Percentiles rank a stretch among this genome's conserved stretches.
Conservation (phyloP, 768 basidiomycete genomes). For the Pisolithus orientalis region DNA sequence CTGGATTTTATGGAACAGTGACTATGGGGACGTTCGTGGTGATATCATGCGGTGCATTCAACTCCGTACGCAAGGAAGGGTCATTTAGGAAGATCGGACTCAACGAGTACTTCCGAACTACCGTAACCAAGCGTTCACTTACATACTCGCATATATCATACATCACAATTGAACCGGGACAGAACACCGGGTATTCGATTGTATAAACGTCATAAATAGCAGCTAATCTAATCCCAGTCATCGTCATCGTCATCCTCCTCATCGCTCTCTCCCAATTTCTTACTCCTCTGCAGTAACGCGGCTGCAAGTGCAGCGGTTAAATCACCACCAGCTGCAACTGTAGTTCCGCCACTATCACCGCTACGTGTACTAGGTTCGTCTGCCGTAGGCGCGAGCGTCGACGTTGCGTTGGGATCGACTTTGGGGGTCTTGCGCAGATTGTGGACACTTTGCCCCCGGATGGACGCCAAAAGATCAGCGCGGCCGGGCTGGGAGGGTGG, state of each 20-base stretch:
- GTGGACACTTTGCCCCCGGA: conserved; percentile 75
- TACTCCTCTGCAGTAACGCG: conserved; percentile 77
- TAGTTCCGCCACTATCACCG: conserved; percentile 22
- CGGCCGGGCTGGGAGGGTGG: conserved; percentile 55
- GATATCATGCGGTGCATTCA: not conserved
- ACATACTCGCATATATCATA: not conserved
- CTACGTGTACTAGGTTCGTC: conserved; percentile 28
- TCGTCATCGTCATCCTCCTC: conserved; percentile 74
- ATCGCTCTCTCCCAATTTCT: conserved; percentile 82
- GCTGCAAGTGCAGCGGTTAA: conserved; percentile 79
- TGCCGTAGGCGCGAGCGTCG: conserved; percentile 32
- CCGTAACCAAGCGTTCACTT: not conserved
- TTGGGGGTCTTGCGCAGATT: conserved; percentile 52
- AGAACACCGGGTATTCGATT: conserved; percentile 4
- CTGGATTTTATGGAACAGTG: too few species aligned
- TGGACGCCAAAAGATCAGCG: conserved; percentile 64
- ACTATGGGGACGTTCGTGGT: too few species aligned
- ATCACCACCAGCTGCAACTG: conserved; percentile 52
- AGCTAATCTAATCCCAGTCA: conserved; percentile 42
- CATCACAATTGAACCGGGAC: not conserved
- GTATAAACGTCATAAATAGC: conserved; percentile 3
- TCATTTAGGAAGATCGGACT: not conserved
- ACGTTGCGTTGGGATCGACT: conserved; percentile 14
- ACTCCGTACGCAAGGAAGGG: not conserved
- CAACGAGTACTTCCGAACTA: not conserved